Evolutionary conservation across 1,284 basidiomycete species (phyloP), one percentile per base, ranked within the genome.

Genomic region (Pascua sp.): DNA sequence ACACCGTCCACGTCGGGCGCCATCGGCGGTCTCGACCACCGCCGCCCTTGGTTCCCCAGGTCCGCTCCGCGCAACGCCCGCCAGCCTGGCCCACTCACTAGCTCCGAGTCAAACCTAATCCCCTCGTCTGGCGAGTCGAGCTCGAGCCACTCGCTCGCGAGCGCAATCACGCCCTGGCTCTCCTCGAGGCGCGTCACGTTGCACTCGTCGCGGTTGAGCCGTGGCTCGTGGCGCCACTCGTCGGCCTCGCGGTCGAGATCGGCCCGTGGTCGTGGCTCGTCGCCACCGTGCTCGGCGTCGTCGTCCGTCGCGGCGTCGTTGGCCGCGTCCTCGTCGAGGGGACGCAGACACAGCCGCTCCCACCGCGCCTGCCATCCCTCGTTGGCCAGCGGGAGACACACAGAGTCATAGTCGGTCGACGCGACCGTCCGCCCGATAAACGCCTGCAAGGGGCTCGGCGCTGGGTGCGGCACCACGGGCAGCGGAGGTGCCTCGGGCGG

Each of bases 31-130:
- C n/a, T 43, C 16, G 16, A 36, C 15, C 24, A 32, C 24, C 24
- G 24, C 24, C 24, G 24, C 24, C 24, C 24, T 32, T 32, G 24
- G 24, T 32, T 7, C 3, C 24, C 24, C 24, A 32, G 24, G 24
- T 32, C 24, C 24, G 24, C 24, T 32, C 24, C 24, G 24, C 24
- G 24, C 24, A 32, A 32, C 24, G 24, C 24, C 24, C 4, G 4
- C 24, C 24, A 32, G 7, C 24, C 24, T 32, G 24, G 24, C 24
- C 24, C 18, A 81, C 87, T 75, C 74, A 92, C 91, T 57, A 96
- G 87, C 78, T 97, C 96, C 51, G 92, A 89, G 71, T 99, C 96
- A 67, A 95, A 90, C 47, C 96, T 85, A 57, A 98, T 88, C 80
- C 94, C 94, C 70, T 94, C 91, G 76, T 97, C 93, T 1, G 84